Evolutionary conservation across 352 stramenopile genomes (phyloP).

Genomic region (Ophiocytium majus): DNA sequence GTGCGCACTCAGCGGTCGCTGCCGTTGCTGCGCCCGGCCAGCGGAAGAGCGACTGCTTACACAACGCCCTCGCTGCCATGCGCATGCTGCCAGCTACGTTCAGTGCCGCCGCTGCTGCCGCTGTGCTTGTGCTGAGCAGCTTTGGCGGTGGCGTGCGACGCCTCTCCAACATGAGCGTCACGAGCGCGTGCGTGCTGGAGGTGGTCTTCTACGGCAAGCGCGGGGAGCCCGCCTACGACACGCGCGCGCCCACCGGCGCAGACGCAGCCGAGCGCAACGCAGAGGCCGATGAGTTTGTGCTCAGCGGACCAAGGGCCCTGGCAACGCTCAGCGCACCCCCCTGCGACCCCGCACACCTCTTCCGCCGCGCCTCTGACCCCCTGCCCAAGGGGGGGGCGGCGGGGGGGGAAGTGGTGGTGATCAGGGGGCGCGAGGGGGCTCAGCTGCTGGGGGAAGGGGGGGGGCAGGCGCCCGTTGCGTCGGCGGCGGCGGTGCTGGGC

Average conservation of each 20-base stretch:
- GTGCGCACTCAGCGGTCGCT: too few species aligned
- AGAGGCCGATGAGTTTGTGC: slow-evolving; percentile 30
- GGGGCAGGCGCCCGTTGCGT: background rate
- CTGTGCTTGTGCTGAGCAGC: too few species aligned
- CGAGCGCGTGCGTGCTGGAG: slow-evolving; percentile 36
- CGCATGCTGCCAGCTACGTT: too few species aligned
- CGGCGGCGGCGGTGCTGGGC: background rate
- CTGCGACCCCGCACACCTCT: slow-evolving; percentile 32
- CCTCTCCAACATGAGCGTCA: slow-evolving; percentile 43
- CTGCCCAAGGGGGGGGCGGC: slow-evolving; percentile 20
- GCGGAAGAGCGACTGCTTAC: too few species aligned
- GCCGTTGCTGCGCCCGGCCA: too few species aligned
- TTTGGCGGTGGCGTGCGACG: slow-evolving; percentile 24
- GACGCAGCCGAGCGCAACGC: slow-evolving; percentile 33
- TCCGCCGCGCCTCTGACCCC: slow-evolving; percentile 37
- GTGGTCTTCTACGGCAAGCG: slow-evolving; percentile 49
- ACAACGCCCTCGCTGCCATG: too few species aligned
- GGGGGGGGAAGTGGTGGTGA: slow-evolving; percentile 27
- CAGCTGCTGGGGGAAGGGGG: background rate
- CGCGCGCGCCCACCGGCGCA: slow-evolving; percentile 21
- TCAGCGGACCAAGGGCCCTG: background rate
- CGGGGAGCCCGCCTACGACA: slow-evolving; percentile 33
- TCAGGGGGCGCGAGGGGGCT: slow-evolving; percentile 38
- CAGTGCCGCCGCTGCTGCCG: too few species aligned
- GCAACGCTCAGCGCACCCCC: slow-evolving; percentile 34